Percentiles rank a stretch among this genome's conserved stretches.
These are phyloP conservation scores for Penicillium ucsense DNA, from an alignment of 495 filamentous ascomycete genomes.

Conservation along the genomic window DNA sequence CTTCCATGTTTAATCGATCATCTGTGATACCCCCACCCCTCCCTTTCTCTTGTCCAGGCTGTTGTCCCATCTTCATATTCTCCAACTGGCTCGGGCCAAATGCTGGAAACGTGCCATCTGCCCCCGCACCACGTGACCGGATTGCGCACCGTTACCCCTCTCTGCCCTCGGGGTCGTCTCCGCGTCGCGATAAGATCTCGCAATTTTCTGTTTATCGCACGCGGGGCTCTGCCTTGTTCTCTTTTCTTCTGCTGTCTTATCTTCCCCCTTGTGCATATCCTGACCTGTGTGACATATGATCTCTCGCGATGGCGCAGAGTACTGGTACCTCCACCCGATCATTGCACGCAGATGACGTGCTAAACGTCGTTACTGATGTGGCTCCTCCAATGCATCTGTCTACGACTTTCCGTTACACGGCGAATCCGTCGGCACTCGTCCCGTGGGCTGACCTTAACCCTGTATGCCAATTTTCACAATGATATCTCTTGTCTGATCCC, in stretches of 20 bases:
- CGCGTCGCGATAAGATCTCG: background rate
- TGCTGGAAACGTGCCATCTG: background rate
- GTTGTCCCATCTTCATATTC: background rate
- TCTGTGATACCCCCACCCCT: slow-evolving; percentile 1
- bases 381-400: slow-evolving; percentile 79
- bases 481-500: background rate
- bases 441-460: slow-evolving; percentile 28
- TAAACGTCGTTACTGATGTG: slow-evolving; percentile 64
- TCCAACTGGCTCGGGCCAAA: background rate
- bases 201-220: no score
- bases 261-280: slow-evolving; percentile 18
- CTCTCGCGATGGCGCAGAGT: slow-evolving; percentile 21
- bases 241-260: background rate
- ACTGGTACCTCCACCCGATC: slow-evolving; percentile 50
- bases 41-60: background rate
- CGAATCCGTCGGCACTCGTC: slow-evolving; percentile 52
- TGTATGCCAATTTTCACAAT: slow-evolving; percentile 16
- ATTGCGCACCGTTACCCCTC: slow-evolving; percentile 9
- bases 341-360: slow-evolving; percentile 78
- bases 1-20: background rate
- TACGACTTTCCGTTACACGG: slow-evolving; percentile 76
- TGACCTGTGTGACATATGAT: slow-evolving; percentile 14
- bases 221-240: background rate
- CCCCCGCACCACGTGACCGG: slow-evolving; percentile 16
- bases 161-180: slow-evolving; percentile 3